Evolutionary conservation across 345 rosid species (phyloP).

Genomic region (Trapa bicornis): DNA sequence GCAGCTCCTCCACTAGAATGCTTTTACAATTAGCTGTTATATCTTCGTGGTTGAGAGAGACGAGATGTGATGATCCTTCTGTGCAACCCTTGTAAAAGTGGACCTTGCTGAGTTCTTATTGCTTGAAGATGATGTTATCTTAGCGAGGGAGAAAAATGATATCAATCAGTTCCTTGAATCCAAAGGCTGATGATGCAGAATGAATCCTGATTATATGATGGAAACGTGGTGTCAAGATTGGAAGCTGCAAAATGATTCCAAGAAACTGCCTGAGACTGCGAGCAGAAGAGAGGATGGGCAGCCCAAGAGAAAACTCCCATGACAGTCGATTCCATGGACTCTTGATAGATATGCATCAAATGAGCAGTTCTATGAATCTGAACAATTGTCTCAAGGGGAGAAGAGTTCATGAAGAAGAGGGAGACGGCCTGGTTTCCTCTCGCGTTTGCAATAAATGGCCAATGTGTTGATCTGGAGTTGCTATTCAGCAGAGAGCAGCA

Average conservation of each 20-base stretch:
- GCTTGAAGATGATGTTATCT: not conserved
- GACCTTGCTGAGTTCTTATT: constrained; percentile 3
- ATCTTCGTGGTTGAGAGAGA: not conserved
- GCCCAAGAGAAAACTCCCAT: not conserved
- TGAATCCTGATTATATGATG: not conserved
- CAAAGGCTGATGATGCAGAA: not conserved
- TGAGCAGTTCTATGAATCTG: not conserved
- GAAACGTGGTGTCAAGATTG: too few relatives aligned
- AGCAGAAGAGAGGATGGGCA: not conserved
- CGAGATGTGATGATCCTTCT: constrained; percentile 1
- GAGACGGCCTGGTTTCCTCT: constrained; percentile 7
- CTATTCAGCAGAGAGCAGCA: not conserved
- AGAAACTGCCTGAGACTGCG: too few relatives aligned
- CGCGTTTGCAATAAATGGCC: constrained; percentile 17
- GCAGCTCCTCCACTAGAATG: not conserved
- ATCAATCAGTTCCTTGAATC: not conserved
- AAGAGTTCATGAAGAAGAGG: not conserved
- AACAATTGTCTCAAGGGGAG: not conserved
- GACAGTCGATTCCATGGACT: not conserved
- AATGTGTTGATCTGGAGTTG: not conserved
- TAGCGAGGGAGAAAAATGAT: not conserved
- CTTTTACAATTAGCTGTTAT: not conserved
- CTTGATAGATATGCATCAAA: not conserved
- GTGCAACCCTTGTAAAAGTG: not conserved
- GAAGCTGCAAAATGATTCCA: too few relatives aligned